phyloP scores from a whole-genome alignment of 2,329 filamentous ascomycete species.

The Didymella lethalis region DNA sequence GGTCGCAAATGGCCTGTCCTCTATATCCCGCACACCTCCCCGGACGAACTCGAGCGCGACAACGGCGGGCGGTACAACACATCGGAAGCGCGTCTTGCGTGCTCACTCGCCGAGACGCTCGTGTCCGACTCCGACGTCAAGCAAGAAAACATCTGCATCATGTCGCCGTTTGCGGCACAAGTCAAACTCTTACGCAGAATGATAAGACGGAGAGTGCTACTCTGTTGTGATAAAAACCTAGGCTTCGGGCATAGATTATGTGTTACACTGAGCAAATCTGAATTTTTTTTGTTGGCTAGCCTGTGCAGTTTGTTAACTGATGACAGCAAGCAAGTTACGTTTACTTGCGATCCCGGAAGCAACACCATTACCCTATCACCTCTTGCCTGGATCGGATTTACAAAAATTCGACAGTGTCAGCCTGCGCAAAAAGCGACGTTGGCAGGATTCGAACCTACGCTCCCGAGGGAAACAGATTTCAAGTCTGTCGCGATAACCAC shows the following conservation, averaged over 20 bases:
- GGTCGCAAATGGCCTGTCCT: constrained; percentile 54
- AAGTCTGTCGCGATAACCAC: constrained; percentile 52
- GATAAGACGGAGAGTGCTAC: constrained; percentile 36
- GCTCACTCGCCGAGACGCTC: constrained; percentile 39
- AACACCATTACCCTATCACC: neutral
- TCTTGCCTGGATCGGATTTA: too few species aligned
- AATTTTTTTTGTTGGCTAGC: too few species aligned
- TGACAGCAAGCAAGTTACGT: too few species aligned
- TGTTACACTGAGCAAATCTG: too few species aligned
- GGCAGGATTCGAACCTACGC: constrained; percentile 48
- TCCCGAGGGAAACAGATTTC: constrained; percentile 51
- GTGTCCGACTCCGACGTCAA: constrained; percentile 33
- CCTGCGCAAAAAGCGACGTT: constrained; percentile 34
- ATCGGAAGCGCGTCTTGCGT: constrained; percentile 43
- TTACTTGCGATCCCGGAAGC: too few species aligned
- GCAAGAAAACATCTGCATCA: constrained; percentile 54
- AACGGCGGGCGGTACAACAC: constrained; percentile 52
- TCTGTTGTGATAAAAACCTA: too few species aligned
- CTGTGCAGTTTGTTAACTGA: too few species aligned
- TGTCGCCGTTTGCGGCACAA: constrained; percentile 57
- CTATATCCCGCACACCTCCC: constrained; percentile 49
- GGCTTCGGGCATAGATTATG: too few species aligned
- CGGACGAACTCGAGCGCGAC: constrained; percentile 54
- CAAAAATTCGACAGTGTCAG: neutral
- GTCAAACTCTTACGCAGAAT: constrained; percentile 51